Evolutionary conservation across 2,329 filamentous ascomycete genomes (phyloP), one percentile per base, ranked within the genome.

Genomic region (Pseudocercospora fijiensis): DNA sequence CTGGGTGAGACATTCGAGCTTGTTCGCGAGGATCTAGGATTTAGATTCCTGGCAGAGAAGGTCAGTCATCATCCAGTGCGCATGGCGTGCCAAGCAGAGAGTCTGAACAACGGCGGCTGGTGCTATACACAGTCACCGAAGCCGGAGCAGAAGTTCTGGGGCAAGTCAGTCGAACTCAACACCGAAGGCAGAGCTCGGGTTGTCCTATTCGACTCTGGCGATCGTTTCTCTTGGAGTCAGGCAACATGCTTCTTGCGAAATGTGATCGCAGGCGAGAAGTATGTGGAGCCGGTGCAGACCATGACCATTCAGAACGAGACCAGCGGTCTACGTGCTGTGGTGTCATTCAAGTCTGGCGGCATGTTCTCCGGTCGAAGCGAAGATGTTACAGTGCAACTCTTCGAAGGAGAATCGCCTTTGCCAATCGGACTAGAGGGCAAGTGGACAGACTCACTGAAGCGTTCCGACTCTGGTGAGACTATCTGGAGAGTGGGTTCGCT

Each of bases 131-230:
- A 98, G 75, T 91, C 90, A 4, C 91, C 95, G 0, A 88, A 90
- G 62, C 95, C 95, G 0, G 89, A 90, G 22, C 94, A 99, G 75
- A 98, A 98, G 75, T 99, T 99, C 80, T 98, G 95, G 95, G 95
- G 95, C 61, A 98, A 98, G 81, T 94, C 90, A 60, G 92, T 92
- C 2, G 95, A 99, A 77, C 87, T 99, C 66, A 95, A 91, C 65
- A 98, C 92, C 0, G 94, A 97, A 60, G 95, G 95, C 2, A 90
- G 91, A 26, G 88, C 92, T 3, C 86, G 93, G 56, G 83, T 97
- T 43, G 86, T 88, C 43, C 80, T 99, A 27, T 88, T 95, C 74
- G 84, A 85, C 7, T 61, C 68, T 1, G 85, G 82, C 1, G 94
- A 98, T 75, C 84, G 87, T 65, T 99, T 94, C 79, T 93, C 88